phyloP scores from a whole-genome alignment of 768 basidiomycete species.

The Boletus rubescentipes region DNA sequence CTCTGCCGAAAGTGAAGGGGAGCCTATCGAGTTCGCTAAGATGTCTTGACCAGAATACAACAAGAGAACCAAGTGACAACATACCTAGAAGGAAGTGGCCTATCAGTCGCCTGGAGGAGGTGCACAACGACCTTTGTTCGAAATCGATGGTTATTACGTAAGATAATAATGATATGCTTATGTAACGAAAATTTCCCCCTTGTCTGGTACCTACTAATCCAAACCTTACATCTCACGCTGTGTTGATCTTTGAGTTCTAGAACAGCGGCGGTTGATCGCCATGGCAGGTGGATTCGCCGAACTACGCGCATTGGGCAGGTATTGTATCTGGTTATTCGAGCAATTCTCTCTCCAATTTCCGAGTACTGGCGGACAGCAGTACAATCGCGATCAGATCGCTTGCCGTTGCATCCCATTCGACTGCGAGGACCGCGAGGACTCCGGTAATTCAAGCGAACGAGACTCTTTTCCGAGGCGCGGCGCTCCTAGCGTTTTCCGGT shows the following conservation, averaged over 20 bases:
- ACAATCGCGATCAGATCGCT: conserved; percentile 29
- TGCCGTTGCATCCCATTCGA: conserved; percentile 2
- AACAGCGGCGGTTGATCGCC: conserved; percentile 18
- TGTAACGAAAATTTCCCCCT: background rate
- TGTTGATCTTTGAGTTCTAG: conserved; percentile 15
- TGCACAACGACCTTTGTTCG: background rate
- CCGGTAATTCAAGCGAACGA: conserved; percentile 28
- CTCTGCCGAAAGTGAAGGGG: background rate
- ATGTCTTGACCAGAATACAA: background rate
- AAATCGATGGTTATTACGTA: conserved; percentile 11
- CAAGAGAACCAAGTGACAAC: background rate
- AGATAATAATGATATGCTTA: conserved; percentile 3
- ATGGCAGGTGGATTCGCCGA: conserved; percentile 20
- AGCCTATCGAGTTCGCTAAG: background rate
- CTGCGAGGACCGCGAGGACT: conserved; percentile 19
- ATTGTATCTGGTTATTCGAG: conserved; percentile 11
- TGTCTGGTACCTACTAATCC: background rate
- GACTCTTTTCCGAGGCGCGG: conserved; percentile 34
- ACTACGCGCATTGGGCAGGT: conserved; percentile 15
- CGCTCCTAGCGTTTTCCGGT: conserved; percentile 6
- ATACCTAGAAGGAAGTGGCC: conserved; percentile 5
- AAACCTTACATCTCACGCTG: conserved; percentile 1
- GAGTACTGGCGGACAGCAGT: conserved; percentile 9
- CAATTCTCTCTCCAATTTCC: conserved; percentile 12
- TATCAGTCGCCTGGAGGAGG: background rate